These are phyloP conservation scores for Omphalotus olearius DNA, from an alignment of 1,284 basidiomycete genomes.

Conservation along the genomic window DNA sequence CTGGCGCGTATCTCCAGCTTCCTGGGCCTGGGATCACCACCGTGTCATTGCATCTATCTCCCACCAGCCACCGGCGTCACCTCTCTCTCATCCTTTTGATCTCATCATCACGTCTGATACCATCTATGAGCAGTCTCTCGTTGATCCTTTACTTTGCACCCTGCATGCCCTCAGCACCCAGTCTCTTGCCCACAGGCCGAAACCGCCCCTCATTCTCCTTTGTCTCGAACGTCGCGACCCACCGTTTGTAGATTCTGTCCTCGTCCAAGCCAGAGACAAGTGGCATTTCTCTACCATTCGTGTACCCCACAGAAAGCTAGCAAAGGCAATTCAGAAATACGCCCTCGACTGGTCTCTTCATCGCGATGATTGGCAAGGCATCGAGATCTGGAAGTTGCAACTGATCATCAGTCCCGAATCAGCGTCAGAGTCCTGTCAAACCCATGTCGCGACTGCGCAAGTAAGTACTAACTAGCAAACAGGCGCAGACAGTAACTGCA, in stretches of 20 bases:
- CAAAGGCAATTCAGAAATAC: conserved; percentile 6
- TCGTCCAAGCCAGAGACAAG: conserved; percentile 33
- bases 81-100: conserved; percentile 60
- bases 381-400: conserved; percentile 10
- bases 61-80: conserved; percentile 15
- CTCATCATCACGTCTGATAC: conserved; percentile 86
- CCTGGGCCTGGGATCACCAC: conserved; percentile 51
- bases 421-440: conserved; percentile 58
- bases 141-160: conserved; percentile 70
- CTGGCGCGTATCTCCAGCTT: conserved; percentile 53
- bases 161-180: conserved; percentile 47
- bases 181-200: conserved; percentile 34
- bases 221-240: conserved; percentile 80
- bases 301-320: conserved; percentile 56
- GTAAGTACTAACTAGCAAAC: conserved; percentile 13
- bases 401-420: neutral
- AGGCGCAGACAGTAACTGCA: conserved; percentile 18
- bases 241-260: conserved; percentile 51
- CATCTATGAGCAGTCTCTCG: conserved; percentile 64
- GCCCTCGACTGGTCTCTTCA: neutral
- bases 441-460: conserved; percentile 59
- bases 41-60: conserved; percentile 31
- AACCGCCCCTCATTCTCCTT: conserved; percentile 45
- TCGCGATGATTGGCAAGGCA: conserved; percentile 7
- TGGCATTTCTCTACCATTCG: conserved; percentile 59